Percentiles rank a stretch among this genome's conserved stretches.
Evolutionary conservation across 2,329 filamentous ascomycete genomes (phyloP).

Genomic region (Calonectria crousiana): DNA sequence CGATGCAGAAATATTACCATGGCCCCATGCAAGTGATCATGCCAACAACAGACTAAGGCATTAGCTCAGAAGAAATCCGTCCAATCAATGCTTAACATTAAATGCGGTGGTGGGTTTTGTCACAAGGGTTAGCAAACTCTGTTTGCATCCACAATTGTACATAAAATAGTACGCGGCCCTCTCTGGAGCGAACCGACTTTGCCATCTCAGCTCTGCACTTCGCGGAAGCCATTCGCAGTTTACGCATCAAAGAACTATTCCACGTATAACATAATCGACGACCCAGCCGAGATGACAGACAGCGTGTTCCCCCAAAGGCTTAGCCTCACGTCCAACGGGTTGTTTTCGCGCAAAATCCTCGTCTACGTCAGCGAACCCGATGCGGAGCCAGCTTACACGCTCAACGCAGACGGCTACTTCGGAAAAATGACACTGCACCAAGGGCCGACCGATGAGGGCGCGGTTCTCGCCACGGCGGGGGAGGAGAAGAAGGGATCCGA

Average conservation of each 20-base stretch:
- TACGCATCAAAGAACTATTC: neutral
- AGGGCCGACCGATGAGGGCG: neutral
- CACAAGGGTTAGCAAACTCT: neutral
- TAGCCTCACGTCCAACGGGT: neutral
- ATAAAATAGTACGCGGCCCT: neutral
- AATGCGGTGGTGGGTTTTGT: neutral
- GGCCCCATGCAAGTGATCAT: neutral
- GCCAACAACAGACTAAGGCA: neutral
- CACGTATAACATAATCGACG: neutral
- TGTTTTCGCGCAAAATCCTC: neutral
- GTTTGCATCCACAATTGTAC: neutral
- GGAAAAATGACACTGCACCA: neutral
- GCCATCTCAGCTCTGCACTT: neutral
- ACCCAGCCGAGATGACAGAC: neutral
- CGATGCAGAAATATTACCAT: neutral
- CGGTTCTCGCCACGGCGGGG: neutral
- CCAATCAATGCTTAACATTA: neutral
- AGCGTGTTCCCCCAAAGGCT: neutral
- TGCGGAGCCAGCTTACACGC: neutral
- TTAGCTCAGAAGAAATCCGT: neutral
- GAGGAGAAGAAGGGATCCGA: neutral
- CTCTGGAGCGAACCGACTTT: neutral
- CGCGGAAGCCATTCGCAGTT: neutral
- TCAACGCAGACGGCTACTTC: neutral
- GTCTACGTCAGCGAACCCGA: neutral